Evolutionary conservation across 129 eudicot species (phyloP).

Genomic region (Arctium lappa): DNA sequence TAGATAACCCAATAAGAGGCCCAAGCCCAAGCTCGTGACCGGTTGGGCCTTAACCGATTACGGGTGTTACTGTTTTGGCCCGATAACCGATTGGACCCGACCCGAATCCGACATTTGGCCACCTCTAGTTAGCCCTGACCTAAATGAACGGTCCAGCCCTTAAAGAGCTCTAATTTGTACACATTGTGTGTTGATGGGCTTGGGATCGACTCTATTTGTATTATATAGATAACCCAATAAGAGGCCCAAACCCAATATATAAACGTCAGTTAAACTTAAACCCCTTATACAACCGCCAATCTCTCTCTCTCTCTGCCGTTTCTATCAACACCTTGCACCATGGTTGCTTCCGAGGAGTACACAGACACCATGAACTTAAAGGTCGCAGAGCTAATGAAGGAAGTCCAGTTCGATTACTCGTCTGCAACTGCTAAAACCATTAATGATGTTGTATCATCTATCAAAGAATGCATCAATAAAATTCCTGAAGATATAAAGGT

Average conservation of each 20-base stretch:
- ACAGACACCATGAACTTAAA: constrained; percentile 55
- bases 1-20: neutral
- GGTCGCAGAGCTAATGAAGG: constrained; percentile 68
- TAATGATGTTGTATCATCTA: constrained; percentile 47
- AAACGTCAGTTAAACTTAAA: constrained; percentile 16
- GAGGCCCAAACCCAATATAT: constrained; percentile 23
- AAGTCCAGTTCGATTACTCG: constrained; percentile 64
- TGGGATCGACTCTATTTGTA: neutral
- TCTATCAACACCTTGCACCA: constrained; percentile 12
- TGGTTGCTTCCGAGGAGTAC: constrained; percentile 34
- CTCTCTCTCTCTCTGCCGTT: constrained; percentile 20
- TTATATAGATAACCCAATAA: neutral
- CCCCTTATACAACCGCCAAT: constrained; percentile 20
- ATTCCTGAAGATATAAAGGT: constrained; percentile 71
- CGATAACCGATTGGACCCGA: too few species aligned
- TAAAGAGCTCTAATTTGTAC: neutral
- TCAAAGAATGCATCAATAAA: constrained; percentile 43
- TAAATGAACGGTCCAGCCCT: neutral
- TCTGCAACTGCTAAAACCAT: constrained; percentile 41
- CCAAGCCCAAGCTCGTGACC: neutral
- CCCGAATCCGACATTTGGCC: too few species aligned
- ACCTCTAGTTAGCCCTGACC: too few species aligned
- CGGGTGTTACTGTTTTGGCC: too few species aligned
- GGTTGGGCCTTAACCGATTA: too few species aligned
- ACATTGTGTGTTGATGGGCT: neutral